phyloP scores from a whole-genome alignment of 495 filamentous ascomycete species.

The Trichoderma erinaceum region DNA sequence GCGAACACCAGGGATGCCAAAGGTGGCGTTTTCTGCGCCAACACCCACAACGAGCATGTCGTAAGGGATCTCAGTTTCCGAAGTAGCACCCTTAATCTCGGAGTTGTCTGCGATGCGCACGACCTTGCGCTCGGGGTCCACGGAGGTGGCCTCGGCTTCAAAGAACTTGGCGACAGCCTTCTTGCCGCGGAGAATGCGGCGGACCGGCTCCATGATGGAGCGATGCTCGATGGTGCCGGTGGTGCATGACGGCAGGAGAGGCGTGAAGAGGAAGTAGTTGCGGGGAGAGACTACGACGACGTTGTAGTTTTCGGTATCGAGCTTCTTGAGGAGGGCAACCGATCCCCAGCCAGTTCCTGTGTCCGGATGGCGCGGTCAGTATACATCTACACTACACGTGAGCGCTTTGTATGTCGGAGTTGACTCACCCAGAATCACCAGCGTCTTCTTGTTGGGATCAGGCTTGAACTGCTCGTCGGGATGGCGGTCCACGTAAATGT shows the following conservation, averaged over 20 bases:
- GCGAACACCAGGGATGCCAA: slow-evolving; percentile 91
- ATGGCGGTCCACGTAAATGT: slow-evolving; percentile 72
- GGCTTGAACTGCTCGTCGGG: slow-evolving; percentile 74
- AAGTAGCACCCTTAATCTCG: slow-evolving; percentile 79
- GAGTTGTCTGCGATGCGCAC: slow-evolving; percentile 87
- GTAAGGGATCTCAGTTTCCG: slow-evolving; percentile 84
- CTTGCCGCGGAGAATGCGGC: slow-evolving; percentile 90
- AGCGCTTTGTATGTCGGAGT: slow-evolving; percentile 18
- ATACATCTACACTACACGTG: not conserved
- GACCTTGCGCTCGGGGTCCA: slow-evolving; percentile 86
- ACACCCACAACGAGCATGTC: slow-evolving; percentile 98
- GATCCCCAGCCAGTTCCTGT: slow-evolving; percentile 93
- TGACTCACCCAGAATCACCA: slow-evolving; percentile 84
- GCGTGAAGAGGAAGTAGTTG: slow-evolving; percentile 99
- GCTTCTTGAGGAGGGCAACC: slow-evolving; percentile 93
- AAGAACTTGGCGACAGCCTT: slow-evolving; percentile 88
- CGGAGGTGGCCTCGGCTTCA: slow-evolving; percentile 95
- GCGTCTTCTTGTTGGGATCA: slow-evolving; percentile 89
- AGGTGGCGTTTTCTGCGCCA: slow-evolving; percentile 96
- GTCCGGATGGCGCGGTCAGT: not conserved
- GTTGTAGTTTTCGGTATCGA: slow-evolving; percentile 98
- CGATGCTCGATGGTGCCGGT: slow-evolving; percentile 97
- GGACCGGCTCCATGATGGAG: slow-evolving; percentile 98
- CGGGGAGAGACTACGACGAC: slow-evolving; percentile 93
- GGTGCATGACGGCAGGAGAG: slow-evolving; percentile 91